phyloP scores from a whole-genome alignment of 768 basidiomycete species.

The Hortiboletus campestris region DNA sequence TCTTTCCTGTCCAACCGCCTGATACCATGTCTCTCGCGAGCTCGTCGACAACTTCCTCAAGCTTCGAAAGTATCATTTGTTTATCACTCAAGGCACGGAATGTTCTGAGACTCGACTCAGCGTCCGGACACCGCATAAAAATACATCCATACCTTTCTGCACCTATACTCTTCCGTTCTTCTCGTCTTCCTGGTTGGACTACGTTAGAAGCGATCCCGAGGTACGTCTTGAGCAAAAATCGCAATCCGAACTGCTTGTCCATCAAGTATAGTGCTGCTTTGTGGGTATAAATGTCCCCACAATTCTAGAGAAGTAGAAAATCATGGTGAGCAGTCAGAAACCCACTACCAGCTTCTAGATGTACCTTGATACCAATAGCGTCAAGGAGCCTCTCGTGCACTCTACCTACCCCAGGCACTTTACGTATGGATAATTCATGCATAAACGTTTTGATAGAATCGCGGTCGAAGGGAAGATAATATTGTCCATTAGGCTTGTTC shows the following conservation, averaged over 20 bases:
- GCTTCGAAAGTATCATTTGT: conserved; percentile 66
- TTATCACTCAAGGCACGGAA: conserved; percentile 68
- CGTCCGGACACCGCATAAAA: background rate
- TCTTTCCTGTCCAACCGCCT: conserved; percentile 84
- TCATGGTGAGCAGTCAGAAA: background rate
- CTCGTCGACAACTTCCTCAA: conserved; percentile 78
- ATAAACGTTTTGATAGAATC: conserved; percentile 72
- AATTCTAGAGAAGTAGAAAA: conserved; percentile 50
- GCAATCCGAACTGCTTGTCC: conserved; percentile 84
- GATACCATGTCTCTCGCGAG: conserved; percentile 77
- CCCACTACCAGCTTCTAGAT: background rate
- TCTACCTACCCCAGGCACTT: conserved; percentile 85
- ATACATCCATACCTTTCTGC: conserved; percentile 63
- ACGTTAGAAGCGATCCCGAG: conserved; percentile 85
- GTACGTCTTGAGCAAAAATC: conserved; percentile 72
- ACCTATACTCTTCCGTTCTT: conserved; percentile 90
- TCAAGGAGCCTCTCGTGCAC: conserved; percentile 88
- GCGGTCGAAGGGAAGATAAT: conserved; percentile 63
- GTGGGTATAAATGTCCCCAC: conserved; percentile 83
- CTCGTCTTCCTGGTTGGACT: conserved; percentile 71
- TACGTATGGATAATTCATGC: conserved; percentile 78
- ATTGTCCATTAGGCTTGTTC: conserved; percentile 97
- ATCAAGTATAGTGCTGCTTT: conserved; percentile 74
- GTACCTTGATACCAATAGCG: conserved; percentile 78
- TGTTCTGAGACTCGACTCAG: conserved; percentile 48